phyloP scores from a whole-genome alignment of 148 eudicot species.

The Nepenthes gracilis region DNA sequence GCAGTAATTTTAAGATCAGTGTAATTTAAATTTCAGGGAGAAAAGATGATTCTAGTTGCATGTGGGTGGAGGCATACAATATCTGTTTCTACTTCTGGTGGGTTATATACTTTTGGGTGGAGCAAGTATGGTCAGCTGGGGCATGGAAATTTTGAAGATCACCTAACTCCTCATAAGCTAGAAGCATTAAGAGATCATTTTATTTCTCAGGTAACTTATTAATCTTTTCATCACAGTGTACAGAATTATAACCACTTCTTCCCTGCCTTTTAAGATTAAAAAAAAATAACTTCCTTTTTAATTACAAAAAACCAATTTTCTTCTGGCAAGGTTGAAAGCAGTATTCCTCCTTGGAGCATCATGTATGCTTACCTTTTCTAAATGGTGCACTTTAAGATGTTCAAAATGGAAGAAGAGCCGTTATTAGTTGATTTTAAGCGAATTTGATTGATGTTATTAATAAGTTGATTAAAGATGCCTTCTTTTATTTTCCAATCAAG shows the following conservation, averaged over 20 bases:
- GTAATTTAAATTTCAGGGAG: constrained; percentile 31
- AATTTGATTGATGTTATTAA: no score
- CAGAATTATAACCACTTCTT: no score
- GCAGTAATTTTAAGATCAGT: neutral
- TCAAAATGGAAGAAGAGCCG: no score
- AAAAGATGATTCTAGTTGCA: constrained; percentile 72
- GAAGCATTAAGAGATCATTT: constrained; percentile 44
- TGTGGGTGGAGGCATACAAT: constrained; percentile 99
- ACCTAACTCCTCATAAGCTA: constrained; percentile 65
- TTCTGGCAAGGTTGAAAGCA: no score
- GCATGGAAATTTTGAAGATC: constrained; percentile 94
- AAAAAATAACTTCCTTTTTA: no score
- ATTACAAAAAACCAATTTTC: no score
- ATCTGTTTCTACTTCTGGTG: constrained; percentile 65
- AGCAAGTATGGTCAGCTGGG: constrained; percentile 98
- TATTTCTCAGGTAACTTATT: constrained; percentile 61
- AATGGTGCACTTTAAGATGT: no score
- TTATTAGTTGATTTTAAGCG: no score
- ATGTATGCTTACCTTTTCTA: neutral
- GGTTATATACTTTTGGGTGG: constrained; percentile 89
- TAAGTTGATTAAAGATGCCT: no score
- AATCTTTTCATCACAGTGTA: neutral
- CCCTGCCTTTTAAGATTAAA: no score
- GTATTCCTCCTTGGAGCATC: neutral
- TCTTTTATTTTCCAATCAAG: no score